Evolutionary conservation across 2,329 filamentous ascomycete species (phyloP), one percentile per base, ranked within the genome.

Genomic region (Alternaria angustiovoidea): DNA sequence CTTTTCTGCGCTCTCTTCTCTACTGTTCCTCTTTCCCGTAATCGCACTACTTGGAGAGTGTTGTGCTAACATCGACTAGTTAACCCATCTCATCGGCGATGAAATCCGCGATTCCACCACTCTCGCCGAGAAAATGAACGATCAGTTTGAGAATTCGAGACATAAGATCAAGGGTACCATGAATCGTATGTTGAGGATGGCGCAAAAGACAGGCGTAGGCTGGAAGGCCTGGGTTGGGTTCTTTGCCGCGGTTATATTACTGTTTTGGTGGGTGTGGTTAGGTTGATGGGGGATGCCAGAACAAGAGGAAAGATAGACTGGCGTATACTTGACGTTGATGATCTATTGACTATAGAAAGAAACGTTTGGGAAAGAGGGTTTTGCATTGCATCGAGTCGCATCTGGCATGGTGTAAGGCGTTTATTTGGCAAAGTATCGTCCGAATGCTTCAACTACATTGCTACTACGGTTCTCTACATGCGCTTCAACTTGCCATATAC

Each of bases 121-220:
- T 2, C 85, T 98, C 4, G 91, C 93, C 2, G 93, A 97, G 71
- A 94, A 93, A 81, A 97, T 99, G 90, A 98, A 98, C 79, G 92
- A 97, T 74, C 87, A 88, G 5, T 99, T 98, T 76, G 94, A 98
- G 77, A 88, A 87, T 71, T 96, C 94, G 54, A 85, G 94, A 34
- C 81, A 93, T 53, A 87, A 91, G 65, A 83, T 99, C 63, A 87
- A 89, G 44, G 93, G 94, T 54, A 98, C 96, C 18, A 98, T 99
- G 95, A 97, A 93, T 77, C 86, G 94, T 60, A 99, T 99, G 95
- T 81, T 98, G 67, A 77, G 94, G 54, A 99, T 99, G 95, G 95
- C 95, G 5, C 88, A 98, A 81, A 86, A 89, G 72, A 96, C 94
- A 2, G 95, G 95, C n/a, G 90, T 99, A 9, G 90, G 93, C 73